Conservation (phyloP, 352 stramenopile species). For the Phytophthora quininea region DNA sequence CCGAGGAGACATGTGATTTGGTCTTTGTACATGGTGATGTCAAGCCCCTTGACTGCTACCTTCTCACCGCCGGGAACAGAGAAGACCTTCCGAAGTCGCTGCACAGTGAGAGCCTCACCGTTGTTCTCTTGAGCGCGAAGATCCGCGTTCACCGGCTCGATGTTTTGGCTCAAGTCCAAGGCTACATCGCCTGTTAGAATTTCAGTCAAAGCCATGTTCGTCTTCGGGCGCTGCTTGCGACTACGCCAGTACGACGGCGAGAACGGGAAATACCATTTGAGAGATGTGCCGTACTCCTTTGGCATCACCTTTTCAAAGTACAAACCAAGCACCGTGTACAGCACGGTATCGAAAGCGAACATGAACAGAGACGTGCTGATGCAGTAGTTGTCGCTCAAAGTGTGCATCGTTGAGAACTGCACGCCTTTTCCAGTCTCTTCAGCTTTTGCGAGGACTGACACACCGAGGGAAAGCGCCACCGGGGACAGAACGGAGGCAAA, state of each 20-base stretch:
- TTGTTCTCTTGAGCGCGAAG: conserved; percentile 52
- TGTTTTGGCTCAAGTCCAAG: conserved; percentile 48
- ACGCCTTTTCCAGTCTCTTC: conserved; percentile 55
- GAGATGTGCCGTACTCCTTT: conserved; percentile 83
- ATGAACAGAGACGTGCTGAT: conserved; percentile 61
- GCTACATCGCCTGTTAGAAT: conserved; percentile 31
- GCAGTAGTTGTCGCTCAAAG: conserved; percentile 53
- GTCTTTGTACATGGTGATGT: conserved; percentile 77
- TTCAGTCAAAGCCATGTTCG: not conserved
- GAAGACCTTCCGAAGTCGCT: conserved; percentile 81
- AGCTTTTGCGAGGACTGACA: conserved; percentile 50
- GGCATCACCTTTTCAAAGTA: conserved; percentile 94
- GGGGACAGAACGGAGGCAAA: conserved; percentile 58
- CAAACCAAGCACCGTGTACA: conserved; percentile 88
- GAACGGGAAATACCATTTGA: conserved; percentile 93
- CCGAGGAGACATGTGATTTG: conserved; percentile 80
- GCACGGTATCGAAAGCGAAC: conserved; percentile 81
- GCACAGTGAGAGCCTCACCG: conserved; percentile 60
- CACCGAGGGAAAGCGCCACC: conserved; percentile 63
- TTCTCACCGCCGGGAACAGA: conserved; percentile 79
- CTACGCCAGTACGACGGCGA: conserved; percentile 47
- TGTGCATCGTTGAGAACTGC: conserved; percentile 41
- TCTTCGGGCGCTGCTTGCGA: conserved; percentile 4
- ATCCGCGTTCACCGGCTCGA: conserved; percentile 48
- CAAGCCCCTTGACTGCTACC: conserved; percentile 85